Conservation (phyloP, 1,139 yeast species). For the Protomyces inouyei region DNA sequence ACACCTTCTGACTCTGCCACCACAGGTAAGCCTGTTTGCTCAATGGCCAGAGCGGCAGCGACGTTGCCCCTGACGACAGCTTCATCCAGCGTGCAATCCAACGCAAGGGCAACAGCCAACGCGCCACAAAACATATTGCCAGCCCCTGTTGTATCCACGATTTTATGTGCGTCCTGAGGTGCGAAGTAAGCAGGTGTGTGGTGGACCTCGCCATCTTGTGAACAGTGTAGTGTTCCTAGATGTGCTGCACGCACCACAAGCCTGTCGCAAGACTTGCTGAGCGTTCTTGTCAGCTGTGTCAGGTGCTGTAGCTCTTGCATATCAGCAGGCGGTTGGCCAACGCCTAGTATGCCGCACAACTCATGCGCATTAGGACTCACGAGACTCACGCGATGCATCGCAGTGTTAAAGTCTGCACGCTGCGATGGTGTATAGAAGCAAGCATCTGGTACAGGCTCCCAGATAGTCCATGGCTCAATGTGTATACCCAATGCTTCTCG, state of each 20-base stretch:
- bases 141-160: constrained; percentile 89
- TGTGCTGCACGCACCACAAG: not conserved
- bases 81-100: not conserved
- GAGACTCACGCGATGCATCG: constrained; percentile 53
- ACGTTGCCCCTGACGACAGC: constrained; percentile 20
- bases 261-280: not conserved
- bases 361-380: constrained; percentile 83
- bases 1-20: not conserved
- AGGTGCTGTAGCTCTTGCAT: not conserved
- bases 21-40: constrained; percentile 26
- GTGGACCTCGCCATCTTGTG: not conserved
- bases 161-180: not conserved
- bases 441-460: constrained; percentile 84
- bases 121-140: constrained; percentile 89
- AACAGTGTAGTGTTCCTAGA: not conserved
- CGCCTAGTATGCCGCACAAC: constrained; percentile 57
- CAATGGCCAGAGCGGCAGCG: constrained; percentile 22
- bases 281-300: not conserved
- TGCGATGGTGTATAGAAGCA: constrained; percentile 50
- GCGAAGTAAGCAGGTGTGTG: not conserved
- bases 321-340: not conserved
- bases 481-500: constrained; percentile 30
- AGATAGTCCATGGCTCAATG: constrained; percentile 42
- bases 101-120: constrained; percentile 54
- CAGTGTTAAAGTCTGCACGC: constrained; percentile 42